phyloP scores from a whole-genome alignment of 2,329 filamentous ascomycete species.

The Verticillium alfalfae region DNA sequence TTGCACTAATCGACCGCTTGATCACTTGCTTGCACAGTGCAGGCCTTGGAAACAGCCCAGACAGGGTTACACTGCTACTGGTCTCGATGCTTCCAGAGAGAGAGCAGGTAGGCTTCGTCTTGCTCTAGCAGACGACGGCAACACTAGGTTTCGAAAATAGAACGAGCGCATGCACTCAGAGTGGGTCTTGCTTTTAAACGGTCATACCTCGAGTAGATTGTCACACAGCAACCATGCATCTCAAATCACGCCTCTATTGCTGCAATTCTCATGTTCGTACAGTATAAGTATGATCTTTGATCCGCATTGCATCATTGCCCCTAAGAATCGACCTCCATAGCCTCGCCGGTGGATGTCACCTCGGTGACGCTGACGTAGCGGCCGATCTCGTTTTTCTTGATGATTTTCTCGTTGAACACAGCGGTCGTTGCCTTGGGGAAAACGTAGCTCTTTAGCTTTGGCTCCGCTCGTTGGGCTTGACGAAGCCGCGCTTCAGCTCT shows the following conservation, averaged over 20 bases:
- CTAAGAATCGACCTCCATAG: constrained; percentile 63
- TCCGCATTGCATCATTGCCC: not conserved
- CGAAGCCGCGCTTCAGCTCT: constrained; percentile 84
- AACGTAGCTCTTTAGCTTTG: constrained; percentile 90
- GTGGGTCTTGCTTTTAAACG: too few species aligned
- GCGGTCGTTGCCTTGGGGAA: constrained; percentile 92
- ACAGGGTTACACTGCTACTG: too few species aligned
- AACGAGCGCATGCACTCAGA: too few species aligned
- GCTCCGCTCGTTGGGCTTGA: constrained; percentile 85
- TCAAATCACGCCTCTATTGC: constrained; percentile 10
- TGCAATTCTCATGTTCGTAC: constrained; percentile 1
- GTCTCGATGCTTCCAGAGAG: too few species aligned
- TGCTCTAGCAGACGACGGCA: too few species aligned
- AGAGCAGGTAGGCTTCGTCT: too few species aligned
- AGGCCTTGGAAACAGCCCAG: too few species aligned
- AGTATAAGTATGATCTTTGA: not conserved
- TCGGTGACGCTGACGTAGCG: constrained; percentile 93
- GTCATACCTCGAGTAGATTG: too few species aligned
- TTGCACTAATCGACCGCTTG: too few species aligned
- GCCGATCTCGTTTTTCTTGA: constrained; percentile 87
- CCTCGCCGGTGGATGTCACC: constrained; percentile 63
- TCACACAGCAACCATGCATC: not conserved
- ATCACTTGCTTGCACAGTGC: too few species aligned
- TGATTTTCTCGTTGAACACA: constrained; percentile 91
- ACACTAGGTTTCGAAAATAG: too few species aligned